Evolutionary conservation across 2,329 filamentous ascomycete genomes (phyloP).

Genomic region (Xylariaceae sp.): DNA sequence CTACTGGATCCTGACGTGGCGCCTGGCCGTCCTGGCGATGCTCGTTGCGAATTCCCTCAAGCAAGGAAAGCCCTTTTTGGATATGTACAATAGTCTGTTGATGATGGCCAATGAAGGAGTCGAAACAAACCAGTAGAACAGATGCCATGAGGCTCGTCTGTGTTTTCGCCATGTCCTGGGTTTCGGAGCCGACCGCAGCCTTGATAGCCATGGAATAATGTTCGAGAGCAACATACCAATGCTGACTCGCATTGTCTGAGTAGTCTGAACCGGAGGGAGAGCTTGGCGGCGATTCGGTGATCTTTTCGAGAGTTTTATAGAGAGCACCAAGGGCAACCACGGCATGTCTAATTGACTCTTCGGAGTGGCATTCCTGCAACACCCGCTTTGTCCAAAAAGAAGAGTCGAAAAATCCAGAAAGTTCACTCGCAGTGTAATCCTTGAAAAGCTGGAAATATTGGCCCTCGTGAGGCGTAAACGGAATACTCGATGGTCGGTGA

Average conservation of each 20-base stretch:
- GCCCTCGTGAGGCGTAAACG: constrained; percentile 47
- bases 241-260: constrained; percentile 39
- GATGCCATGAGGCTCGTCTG: constrained; percentile 57
- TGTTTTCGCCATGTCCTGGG: constrained; percentile 34
- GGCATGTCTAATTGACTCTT: constrained; percentile 57
- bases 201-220: constrained; percentile 55
- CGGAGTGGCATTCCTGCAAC: constrained; percentile 57
- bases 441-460: constrained; percentile 60
- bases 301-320: constrained; percentile 61
- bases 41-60: constrained; percentile 49
- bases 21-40: constrained; percentile 37
- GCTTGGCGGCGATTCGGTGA: constrained; percentile 45
- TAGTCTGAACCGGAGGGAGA: constrained; percentile 38
- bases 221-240: constrained; percentile 56
- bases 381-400: constrained; percentile 61
- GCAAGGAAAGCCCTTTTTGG: constrained; percentile 50
- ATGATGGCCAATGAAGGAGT: constrained; percentile 61
- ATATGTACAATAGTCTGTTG: constrained; percentile 57
- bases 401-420: constrained; percentile 63
- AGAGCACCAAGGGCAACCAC: constrained; percentile 61
- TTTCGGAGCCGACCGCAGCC: constrained; percentile 43
- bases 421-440: constrained; percentile 54
- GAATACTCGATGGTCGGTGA: constrained; percentile 44
- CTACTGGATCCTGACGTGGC: constrained; percentile 44
- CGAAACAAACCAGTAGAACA: constrained; percentile 62